Evolutionary conservation across 257 asterid species (phyloP), one percentile per base, ranked within the genome.

Genomic region (Coffea canephora): DNA sequence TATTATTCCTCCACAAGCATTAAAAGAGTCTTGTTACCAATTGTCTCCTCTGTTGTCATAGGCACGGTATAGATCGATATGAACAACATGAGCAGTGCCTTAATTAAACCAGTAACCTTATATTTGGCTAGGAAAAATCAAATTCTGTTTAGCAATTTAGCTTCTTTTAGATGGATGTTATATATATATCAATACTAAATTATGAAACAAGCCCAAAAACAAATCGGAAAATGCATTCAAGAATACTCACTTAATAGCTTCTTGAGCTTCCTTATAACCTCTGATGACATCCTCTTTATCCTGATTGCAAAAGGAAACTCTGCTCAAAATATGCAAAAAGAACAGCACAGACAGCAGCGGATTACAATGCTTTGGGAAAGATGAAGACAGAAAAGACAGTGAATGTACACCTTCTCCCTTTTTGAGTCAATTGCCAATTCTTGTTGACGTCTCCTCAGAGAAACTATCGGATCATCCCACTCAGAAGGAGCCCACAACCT

Each of bases 201-300:
- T 43, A 74, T 62, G 50, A 46, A 46, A 46, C 50, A 46, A 46
- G 11, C 11, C 6, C 75, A 27, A 1, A 36, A 41, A 43, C n/a
- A 23, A 23, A 52, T 59, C 11, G 18, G 68, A 71, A 46, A 21
- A 72, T 61, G 13, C n/a, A 31, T 71, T 25, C 1, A 73, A 71
- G 31, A 52, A 31, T 50, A 87, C 94, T 89, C 85, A 91, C 96
- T 87, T 80, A 49, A 89, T 87, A 50, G 92, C 91, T 83, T 84
- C 89, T 71, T 89, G 86, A 10, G 91, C 86, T 82, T 87, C 87
- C 84, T 83, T 90, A 82, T 88, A 85, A 78, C 83, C 90, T 45
- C 84, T 79, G 34, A 83, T 52, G 80, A 84, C 36, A 25, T 74
- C 88, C 73, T 89, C 86, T 48, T 87, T 88, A 78, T 89, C 90